Evolutionary conservation across 225 moss, liverwort and hornwort species (phyloP), one percentile per base, ranked within the genome.

Genomic region (Takakia lepidozioides): DNA sequence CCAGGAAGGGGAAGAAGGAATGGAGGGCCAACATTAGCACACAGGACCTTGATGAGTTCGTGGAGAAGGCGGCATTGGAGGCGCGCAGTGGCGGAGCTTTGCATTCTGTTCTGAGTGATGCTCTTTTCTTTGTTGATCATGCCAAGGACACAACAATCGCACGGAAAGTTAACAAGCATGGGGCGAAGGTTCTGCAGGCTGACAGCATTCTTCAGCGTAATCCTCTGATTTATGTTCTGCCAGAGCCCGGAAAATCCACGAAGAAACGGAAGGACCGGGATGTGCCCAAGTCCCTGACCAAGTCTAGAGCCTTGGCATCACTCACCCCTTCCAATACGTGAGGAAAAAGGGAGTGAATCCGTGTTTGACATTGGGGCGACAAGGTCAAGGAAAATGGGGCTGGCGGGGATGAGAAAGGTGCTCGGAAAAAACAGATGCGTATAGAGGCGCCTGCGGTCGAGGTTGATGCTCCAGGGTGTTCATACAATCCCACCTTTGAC

Each of bases 21-120:
- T 89, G 88, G 93, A 66, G 89, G 55, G 83, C 85, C 57, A 93
- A 93, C 38, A 93, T 88, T 48, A 65, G 75, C 65, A 86, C 86
- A 19, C 62, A 60, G 52, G 93, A 93, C 2, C 69, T 81, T 32
- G 89, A 93, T 37, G 63, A 79, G 26, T 70, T 71, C 17, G 71
- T 93, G 48, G 71, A 79, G 67, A 72, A 67, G 57, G 68, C 74
- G 40, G 89, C 86, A 13, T 52, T 56, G 25, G 74, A 78, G 24
- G 89, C 86, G 4, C 83, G 93, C 4, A 84, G 71, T 17, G 93
- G 93, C 35, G 93, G 93, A 0, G 53, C 76, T 8, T 54, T 89
- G 10, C 78, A 76, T 3, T 55, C 62, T 29, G 55, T 84, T 7
- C 88, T 88, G 0, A 80, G 74, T 39, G 92, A 93, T 32, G 40